Evolutionary conservation across 192 early-diverging fungal species (phyloP).

Genomic region (Coemansia sp.): DNA sequence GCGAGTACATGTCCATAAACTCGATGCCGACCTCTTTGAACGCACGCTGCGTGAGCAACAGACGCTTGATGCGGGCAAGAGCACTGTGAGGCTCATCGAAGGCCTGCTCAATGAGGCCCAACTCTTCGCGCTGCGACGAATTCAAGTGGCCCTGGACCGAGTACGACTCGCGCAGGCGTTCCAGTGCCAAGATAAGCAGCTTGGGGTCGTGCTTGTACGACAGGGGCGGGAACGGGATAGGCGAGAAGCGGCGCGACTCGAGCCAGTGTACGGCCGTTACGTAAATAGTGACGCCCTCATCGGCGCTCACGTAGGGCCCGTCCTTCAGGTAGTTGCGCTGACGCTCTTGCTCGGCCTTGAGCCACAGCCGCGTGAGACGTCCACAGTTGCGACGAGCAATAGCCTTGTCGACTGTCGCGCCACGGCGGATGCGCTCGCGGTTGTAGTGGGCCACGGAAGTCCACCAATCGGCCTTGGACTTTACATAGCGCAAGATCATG

Average conservation of each 20-base stretch:
- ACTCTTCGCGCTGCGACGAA: constrained; percentile 94
- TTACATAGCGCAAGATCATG: constrained; percentile 99
- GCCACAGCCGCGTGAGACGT: constrained; percentile 95
- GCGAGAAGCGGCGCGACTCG: constrained; percentile 96
- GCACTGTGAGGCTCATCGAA: constrained; percentile 90
- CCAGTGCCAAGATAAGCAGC: constrained; percentile 92
- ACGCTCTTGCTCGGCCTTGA: constrained; percentile 99
- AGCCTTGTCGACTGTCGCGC: constrained; percentile 99
- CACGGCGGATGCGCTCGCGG: constrained; percentile 97
- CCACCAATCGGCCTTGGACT: constrained; percentile 99
- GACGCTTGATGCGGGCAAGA: constrained; percentile 82
- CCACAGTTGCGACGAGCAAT: constrained; percentile 98
- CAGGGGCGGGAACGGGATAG: constrained; percentile 98
- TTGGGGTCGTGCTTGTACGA: constrained; percentile 99
- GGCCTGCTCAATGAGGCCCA: constrained; percentile 97
- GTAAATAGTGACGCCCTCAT: constrained; percentile 98
- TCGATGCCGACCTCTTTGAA: constrained; percentile 99
- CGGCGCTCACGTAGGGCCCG: constrained; percentile 96
- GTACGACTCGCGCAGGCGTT: constrained; percentile 93
- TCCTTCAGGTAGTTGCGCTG: constrained; percentile 99
- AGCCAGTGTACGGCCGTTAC: constrained; percentile 98
- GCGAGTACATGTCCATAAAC: constrained; percentile 98
- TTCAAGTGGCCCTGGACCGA: constrained; percentile 95
- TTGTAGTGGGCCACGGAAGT: constrained; percentile 98
- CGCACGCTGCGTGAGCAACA: constrained; percentile 94